Base-by-base conservation (phyloP, 306 rosid species). In the Dalbergia cochinchinensis region DNA sequence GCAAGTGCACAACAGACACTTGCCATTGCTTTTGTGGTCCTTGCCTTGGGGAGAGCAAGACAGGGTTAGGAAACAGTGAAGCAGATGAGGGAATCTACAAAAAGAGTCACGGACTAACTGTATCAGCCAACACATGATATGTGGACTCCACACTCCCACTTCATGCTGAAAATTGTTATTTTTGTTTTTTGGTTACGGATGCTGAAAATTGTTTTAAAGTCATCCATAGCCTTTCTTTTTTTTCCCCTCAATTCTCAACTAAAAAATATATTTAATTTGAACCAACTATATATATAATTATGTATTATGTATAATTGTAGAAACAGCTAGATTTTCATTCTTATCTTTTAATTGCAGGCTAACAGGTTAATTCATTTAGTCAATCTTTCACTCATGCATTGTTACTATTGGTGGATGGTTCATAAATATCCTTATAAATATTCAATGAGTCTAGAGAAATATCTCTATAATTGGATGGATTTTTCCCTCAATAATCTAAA, bases 1-100 rank as follows among this genome's bases (percentile, higher is more conserved):
- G 90, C 62, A 31, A 60, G 71, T 8, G 86, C 61, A 78, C 80
- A 91, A 77, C 86, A 83, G 53, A 45, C 77, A 57, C 77, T 50
- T 14, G 77, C 47, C 83, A 78, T 83, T 65, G 45, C 12, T 9
- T 70, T 51, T 64, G 82, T 78, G 82, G 34, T 68, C 55, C 13
- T 74, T 4, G 50, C 6, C 5, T 4, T 31, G 75, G 45, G 0
- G 15, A 69, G 61, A 69, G 58, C 50, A 48, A 5, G 6, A 39
- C 66, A 41, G n/a, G 7, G 51, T 37, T 71, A 11, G 8, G 8
- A 37, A 51, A 37, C 5, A 37, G 47, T 37, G 75, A 67, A 57
- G 9, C 3, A n/a, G 60, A 67, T 55, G 37, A 66, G 39, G 72
- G 41, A 74, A 26, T 41, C 59, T n/a, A 53, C 20, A 0, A n/a